These are phyloP conservation scores for Sphaerobolus stellatus DNA, from an alignment of 1,284 basidiomycete genomes.

Conservation along the genomic window DNA sequence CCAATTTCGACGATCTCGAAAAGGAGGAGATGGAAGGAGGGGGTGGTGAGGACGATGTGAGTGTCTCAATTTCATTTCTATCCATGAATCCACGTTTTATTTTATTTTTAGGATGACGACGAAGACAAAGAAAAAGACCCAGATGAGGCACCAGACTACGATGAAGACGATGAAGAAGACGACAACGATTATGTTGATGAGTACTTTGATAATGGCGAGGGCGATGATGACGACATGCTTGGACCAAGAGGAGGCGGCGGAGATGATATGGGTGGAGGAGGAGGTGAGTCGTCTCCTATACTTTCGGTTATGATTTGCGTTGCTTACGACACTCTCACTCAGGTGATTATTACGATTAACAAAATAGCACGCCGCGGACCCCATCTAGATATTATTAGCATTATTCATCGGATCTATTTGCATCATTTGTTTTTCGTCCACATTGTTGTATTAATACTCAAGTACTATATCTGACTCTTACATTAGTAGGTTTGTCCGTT, in stretches of 20 bases:
- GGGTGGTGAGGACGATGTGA: slow-evolving; percentile 60
- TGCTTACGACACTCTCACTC: neutral
- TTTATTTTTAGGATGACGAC: slow-evolving; percentile 50
- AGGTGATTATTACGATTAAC: slow-evolving; percentile 11
- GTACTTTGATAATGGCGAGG: slow-evolving; percentile 84
- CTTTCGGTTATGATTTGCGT: neutral
- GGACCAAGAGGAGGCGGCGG: slow-evolving; percentile 66
- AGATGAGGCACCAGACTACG: slow-evolving; percentile 66
- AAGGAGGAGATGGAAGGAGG: slow-evolving; percentile 41
- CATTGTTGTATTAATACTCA: too few species aligned
- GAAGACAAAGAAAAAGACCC: slow-evolving; percentile 65
- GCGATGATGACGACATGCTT: slow-evolving; percentile 71
- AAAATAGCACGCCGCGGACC: too few species aligned
- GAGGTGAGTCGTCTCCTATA: slow-evolving; percentile 8
- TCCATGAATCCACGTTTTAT: neutral
- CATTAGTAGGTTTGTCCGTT: too few species aligned
- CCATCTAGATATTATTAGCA: neutral
- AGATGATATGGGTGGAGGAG: slow-evolving; percentile 52
- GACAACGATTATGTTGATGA: slow-evolving; percentile 84
- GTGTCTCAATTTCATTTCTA: slow-evolving; percentile 14
- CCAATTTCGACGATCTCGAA: slow-evolving; percentile 64
- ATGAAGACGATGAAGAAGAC: slow-evolving; percentile 74
- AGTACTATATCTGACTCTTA: too few species aligned
- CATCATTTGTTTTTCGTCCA: neutral
- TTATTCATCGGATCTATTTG: neutral